A percentile compares a stretch with the other conserved stretches of the same genome.
These are phyloP conservation scores for Aspergillus ibericus DNA, from an alignment of 2,329 filamentous ascomycete genomes.

Conservation along the genomic window DNA sequence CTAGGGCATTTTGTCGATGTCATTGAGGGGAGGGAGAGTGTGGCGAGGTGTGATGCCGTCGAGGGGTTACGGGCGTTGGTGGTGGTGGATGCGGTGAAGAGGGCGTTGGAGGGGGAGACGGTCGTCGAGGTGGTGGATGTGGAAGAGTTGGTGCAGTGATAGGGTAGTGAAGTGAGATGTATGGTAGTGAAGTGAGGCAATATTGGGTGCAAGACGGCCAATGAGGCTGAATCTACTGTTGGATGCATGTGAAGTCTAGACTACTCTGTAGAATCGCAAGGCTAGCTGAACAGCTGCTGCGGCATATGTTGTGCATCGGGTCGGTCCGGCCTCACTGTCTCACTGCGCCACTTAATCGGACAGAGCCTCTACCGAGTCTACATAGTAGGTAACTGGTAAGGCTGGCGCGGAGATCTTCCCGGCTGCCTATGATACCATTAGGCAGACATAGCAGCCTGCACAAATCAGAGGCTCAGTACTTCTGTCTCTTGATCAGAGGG, in stretches of 20 bases:
- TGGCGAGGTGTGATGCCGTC: not conserved
- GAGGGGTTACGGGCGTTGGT: not conserved
- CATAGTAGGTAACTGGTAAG: not conserved
- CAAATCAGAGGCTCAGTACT: too few species aligned
- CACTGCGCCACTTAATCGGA: not conserved
- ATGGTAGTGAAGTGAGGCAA: not conserved
- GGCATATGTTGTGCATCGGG: not conserved
- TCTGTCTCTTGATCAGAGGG: too few species aligned
- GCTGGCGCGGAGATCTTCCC: not conserved
- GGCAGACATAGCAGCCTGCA: not conserved
- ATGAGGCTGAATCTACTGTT: not conserved
- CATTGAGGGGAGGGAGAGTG: slow-evolving; percentile 33
- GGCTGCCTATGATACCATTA: not conserved
- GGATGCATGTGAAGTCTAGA: not conserved
- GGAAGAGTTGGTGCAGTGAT: not conserved
- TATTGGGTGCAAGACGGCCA: not conserved
- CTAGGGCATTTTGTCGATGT: slow-evolving; percentile 54
- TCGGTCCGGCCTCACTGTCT: not conserved
- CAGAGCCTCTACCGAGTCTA: too few species aligned
- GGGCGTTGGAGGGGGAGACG: not conserved
- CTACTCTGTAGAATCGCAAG: not conserved
- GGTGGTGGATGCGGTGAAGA: not conserved
- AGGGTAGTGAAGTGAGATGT: not conserved
- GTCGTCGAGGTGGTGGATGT: not conserved
- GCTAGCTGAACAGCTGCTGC: not conserved